Base-by-base conservation (phyloP, 2,329 filamentous ascomycete genomes). In the Phialophora expanda region DNA sequence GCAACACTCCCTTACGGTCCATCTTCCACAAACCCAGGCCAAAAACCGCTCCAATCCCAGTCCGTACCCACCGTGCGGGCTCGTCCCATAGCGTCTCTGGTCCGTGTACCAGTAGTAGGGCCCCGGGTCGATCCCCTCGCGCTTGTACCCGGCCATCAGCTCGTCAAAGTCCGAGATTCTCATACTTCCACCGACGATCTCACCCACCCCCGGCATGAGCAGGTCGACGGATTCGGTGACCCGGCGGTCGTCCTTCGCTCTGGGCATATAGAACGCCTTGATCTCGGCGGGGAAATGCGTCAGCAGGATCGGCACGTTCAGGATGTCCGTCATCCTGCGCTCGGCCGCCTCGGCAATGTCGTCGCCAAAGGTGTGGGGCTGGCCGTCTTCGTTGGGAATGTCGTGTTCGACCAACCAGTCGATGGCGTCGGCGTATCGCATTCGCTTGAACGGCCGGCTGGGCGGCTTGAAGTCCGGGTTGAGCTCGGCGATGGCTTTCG, bases 231-330 rank as follows among this genome's bases (percentile, higher is more conserved):
- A 92, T 84, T 99, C 94, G 0, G 95, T 99, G 30, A 97, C 92
- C 28, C 93, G 87, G 32, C 80, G 82, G 76, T 99, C 95, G 32
- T 85, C 80, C 51, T 85, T 83, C 73, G 94, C 95, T 80, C 90
- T 93, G 81, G 93, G 90, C 95, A 99, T 99, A 86, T 99, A 99
- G 79, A 99, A 99, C 1, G 95, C 91, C 85, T 99, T 99, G 85
- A 99, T 97, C 82, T 94, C 92, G 66, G 89, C 89, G 22, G 95
- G 95, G 87, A 99, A 99, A 81, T 98, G 94, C 2, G 94, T 98
- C 50, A 98, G 85, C 83, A 98, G 92, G 79, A 99, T 97, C 68
- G 95, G 95, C 62, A 87, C 84, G 87, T 96, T 95, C 84, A 99
- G 96, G 73, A 90, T 90, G 78, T 99, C 95, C 1, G 94, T 98